Evolutionary conservation across 805 yeast species (phyloP), one percentile per base, ranked within the genome.

Genomic region (Saccharomycopsis oosterbeekiorum): DNA sequence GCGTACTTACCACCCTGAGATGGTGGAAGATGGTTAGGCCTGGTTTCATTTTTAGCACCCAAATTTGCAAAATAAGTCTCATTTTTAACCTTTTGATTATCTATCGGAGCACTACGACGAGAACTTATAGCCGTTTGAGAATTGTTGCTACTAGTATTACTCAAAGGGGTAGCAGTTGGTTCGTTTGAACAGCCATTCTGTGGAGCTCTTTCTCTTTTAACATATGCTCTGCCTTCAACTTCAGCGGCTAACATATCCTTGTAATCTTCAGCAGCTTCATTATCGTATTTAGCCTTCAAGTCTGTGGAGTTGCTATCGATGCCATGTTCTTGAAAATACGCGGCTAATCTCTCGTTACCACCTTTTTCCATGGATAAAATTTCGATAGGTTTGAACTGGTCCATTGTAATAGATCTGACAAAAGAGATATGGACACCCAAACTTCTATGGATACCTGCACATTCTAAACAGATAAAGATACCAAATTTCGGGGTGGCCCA

Each of bases 401-500:
- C 99, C 99, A 94, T 94, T 8, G 98, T 94, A 68, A 94, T 92
- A 34, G 96, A 88, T 71, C 99, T 81, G 42, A 94, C 98, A 76
- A 94, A 94, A 51, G 97, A 92, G 62, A 94, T 85, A 72, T 94
- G 99, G 53, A 94, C 99, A 47, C 99, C 99, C 56, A 94, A 78
- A 12, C 98, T 96, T 73, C 96, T 81, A 73, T 94, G 99, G 61
- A 87, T 78, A 55, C 99, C 99, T 19, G 99, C 99, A 77, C 99
- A 94, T 72, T 94, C 99, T 50, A 94, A 80, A 74, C 99, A 94
- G 70, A 94, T 93, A 74, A 92, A 94, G 64, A 94, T 88, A 63
- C 99, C 99, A 75, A 93, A 91, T 74, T 94, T 94, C 42, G 98
- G 98, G 14, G 97, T 90, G 1, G 98, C 97, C 99, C 99, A 94